Evolutionary conservation across 768 basidiomycete genomes (phyloP), one percentile per base, ranked within the genome.

Genomic region (Tubosaeta sp.): DNA sequence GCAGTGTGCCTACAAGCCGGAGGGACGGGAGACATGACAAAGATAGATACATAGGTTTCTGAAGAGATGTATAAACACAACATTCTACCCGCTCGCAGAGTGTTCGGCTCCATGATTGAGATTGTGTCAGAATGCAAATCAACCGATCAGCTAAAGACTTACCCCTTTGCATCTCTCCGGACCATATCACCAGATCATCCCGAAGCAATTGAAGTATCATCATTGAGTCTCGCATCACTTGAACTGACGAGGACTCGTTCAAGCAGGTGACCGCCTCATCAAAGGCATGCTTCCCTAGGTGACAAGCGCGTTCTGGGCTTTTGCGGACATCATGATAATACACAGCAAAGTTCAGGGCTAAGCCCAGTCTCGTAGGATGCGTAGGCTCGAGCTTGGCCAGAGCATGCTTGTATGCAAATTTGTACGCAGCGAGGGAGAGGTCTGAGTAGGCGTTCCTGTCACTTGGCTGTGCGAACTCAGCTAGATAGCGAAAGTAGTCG

Each of bases 341-440:
- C 45, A 94, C 92, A n/a, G 90, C 86, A 72, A 94, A 93, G 73
- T 94, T 94, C 62, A 94, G 77, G 30, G 91, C 90, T 45, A 94
- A 74, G 31, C 91, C 92, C 51, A 94, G 74, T 60, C 90, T 81
- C 54, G 92, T 94, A 49, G 92, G 90, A 71, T 94, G 88, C 43
- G 86, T 82, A 6, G 85, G 76, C 22, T 82, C 83, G 46, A 94
- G 80, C 60, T 86, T 84, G 51, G 78, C 76, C 48, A 80, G 65
- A 32, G 91, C 90, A 59, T 92, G 88, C 69, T 88, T 82, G 66
- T 91, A 92, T 43, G 92, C 90, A 52, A 78, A 72, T 74, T 88
- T 90, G 78, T 94, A 90, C 3, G 88, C 85, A 58, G 86, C 86
- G 52, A 93, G 80, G 18, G 91, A 90, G 51, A 82, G 76, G 59